Base-by-base conservation (phyloP, 2,329 filamentous ascomycete species). In the Paecilomyces formosus region DNA sequence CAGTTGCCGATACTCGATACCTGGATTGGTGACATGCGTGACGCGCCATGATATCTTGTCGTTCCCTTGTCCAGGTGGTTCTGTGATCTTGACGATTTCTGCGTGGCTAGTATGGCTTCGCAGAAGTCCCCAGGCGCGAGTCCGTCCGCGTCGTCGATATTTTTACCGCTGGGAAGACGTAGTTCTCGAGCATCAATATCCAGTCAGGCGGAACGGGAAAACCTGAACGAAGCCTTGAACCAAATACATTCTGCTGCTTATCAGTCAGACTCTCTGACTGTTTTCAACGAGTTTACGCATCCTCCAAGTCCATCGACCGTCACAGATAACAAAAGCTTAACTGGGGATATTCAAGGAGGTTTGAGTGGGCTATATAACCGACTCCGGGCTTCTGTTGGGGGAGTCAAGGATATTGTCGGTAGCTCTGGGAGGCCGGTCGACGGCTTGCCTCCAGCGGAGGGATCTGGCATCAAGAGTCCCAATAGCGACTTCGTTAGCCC, bases 211-310 rank as follows among this genome's bases (percentile, higher is more conserved):
- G 88, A 92, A 71, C 88, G 85, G 69, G 88, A 91, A 62, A 87
- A 89, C 58, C 81, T 93, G 39, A 85, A 89, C 33, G 85, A 90
- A 62, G 84, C 88, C 18, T 85, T 97, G 61, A 89, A 96, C 74
- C 87, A 90, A 66, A 96, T 97, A 64, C 93, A 97, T 74, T 91
- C 81, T 55, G 87, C 89, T 5, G 92, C 92, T n/a, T 95, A 89
- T 68, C 89, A 90, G 70, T 89, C 89, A 33, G 88, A 89, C 62
- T 85, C 86, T 33, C 81, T 97, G 54, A 97, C 93, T 2, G 95
- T 92, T 8, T 97, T 97, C 76, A 95, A 95, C 75, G 92, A 97
- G 69, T 92, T 96, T 68, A 89, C 88, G 6, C 72, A 69, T 56
- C 77, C 76, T 0, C 82, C 88, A 0, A 86, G 87, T 4, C 86